Base-by-base conservation (phyloP, 805 yeast genomes). In the Spathaspora boniae region DNA sequence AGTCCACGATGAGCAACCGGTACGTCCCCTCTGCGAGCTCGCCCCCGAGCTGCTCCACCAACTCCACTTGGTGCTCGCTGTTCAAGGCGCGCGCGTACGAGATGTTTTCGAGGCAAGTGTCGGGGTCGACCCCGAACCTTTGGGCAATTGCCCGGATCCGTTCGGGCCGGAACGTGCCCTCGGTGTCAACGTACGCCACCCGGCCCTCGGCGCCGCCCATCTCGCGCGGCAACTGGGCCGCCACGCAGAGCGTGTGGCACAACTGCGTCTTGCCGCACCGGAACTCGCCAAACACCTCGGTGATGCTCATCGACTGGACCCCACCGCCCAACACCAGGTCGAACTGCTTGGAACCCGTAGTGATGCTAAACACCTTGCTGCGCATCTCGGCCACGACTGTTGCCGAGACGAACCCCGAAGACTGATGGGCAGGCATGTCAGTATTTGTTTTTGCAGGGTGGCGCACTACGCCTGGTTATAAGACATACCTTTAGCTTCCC, bases 191-290 rank as follows among this genome's bases (percentile, higher is more conserved):
- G 25, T 36, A 45, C 12, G 45, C 47, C 16, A 44, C 46, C 21
- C 44, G 41, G 6, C 49, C 49, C 34, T 45, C 49, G n/a, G 38
- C 47, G 14, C 49, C 49, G 15, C 49, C 49, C 40, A 43, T 34
- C 11, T 41, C 45, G 16, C 29, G 32, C 12, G 49, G 49, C 12
- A 45, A 26, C 40, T 45, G 49, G 9, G 45, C 46, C 11, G 49
- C 26, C 6, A 45, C 49, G 29, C 47, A 45, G 11, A 45, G 29
- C 2, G 49, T 45, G 24, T 45, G 49, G 26, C 49, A 45, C 21
- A 45, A 33, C 34, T 45, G 49, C 9, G 49, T 43, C 29, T 45
- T 45, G 11, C 49, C 49, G 18, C 47, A 43, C 24, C 49, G 36
- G 29, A 45, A 45, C 26, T 45, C 49, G n/a, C 49, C 49, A 29